These are phyloP conservation scores for Aspergillus cavernicola DNA, from an alignment of 495 filamentous ascomycete species.

Conservation along the genomic window DNA sequence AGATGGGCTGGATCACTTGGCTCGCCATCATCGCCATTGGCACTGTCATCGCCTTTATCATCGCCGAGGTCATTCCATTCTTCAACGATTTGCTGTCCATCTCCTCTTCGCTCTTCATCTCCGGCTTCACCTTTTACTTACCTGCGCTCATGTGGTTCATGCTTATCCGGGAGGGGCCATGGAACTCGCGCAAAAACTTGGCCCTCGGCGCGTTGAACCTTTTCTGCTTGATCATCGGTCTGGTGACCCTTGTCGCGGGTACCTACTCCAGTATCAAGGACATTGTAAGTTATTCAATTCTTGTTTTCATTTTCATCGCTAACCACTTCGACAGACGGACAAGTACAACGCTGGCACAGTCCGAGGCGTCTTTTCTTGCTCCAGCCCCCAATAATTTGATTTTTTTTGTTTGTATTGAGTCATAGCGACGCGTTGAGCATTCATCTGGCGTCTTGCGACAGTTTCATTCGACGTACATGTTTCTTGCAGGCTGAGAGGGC, in stretches of 20 bases:
- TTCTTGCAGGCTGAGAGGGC: neutral
- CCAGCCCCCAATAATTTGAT: slow-evolving; percentile 11
- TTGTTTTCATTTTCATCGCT: neutral
- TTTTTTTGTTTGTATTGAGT: neutral
- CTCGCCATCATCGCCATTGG: slow-evolving; percentile 46
- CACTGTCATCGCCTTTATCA: slow-evolving; percentile 58
- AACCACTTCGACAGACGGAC: slow-evolving; percentile 27
- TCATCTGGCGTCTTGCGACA: neutral
- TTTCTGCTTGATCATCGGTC: slow-evolving; percentile 25
- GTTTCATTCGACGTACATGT: slow-evolving; percentile 2
- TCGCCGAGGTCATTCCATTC: slow-evolving; percentile 65
- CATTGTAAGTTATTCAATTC: slow-evolving; percentile 43
- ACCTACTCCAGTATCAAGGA: slow-evolving; percentile 54
- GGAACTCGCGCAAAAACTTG: slow-evolving; percentile 34
- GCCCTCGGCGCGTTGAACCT: slow-evolving; percentile 22
- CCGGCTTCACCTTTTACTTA: slow-evolving; percentile 63
- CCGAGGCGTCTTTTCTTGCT: slow-evolving; percentile 44
- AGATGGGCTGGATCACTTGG: slow-evolving; percentile 57
- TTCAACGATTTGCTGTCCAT: slow-evolving; percentile 59
- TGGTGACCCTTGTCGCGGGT: slow-evolving; percentile 37
- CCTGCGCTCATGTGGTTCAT: slow-evolving; percentile 63
- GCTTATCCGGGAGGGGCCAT: slow-evolving; percentile 42
- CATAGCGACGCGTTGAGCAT: slow-evolving; percentile 4
- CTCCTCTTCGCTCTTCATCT: slow-evolving; percentile 58
- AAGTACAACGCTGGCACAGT: slow-evolving; percentile 40